phyloP scores from a whole-genome alignment of 345 rosid genomes.

The Eucalyptus decipiens region DNA sequence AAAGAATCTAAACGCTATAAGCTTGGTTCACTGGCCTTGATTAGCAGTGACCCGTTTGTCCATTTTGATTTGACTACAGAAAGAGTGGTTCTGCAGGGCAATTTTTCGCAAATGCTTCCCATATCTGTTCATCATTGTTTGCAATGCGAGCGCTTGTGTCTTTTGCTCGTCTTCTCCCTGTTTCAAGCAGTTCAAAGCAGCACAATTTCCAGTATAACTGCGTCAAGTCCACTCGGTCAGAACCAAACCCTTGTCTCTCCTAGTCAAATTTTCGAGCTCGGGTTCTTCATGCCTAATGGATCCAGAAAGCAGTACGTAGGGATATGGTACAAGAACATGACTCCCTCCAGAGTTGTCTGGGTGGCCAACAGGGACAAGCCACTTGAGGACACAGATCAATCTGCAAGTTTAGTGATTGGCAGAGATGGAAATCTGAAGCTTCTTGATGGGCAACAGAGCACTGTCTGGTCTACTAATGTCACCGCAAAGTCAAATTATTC shows the following conservation, averaged over 20 bases:
- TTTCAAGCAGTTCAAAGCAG: not conserved
- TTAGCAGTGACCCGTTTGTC: not conserved
- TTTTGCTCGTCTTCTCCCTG: not conserved
- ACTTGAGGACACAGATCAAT: not conserved
- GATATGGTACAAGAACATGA: not conserved
- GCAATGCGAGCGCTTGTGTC: not conserved
- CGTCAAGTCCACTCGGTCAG: not conserved
- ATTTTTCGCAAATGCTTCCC: too few relatives aligned
- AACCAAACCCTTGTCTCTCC: not conserved
- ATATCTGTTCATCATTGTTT: not conserved
- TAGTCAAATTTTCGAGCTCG: not conserved
- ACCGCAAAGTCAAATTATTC: not conserved
- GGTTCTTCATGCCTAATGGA: not conserved
- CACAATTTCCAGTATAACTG: not conserved
- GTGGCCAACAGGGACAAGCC: slow-evolving; percentile 30
- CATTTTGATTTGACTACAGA: not conserved
- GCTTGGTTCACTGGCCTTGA: not conserved
- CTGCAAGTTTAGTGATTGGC: slow-evolving; percentile 3
- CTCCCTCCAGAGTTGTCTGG: slow-evolving; percentile 9
- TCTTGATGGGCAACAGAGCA: not conserved
- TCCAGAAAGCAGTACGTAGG: not conserved
- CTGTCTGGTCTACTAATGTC: slow-evolving; percentile 9
- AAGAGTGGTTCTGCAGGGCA: not conserved
- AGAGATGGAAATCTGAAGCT: slow-evolving; percentile 4
- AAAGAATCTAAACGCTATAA: not conserved